Conservation (phyloP, 2,329 filamentous ascomycete genomes). For the Hymenoscyphus infarciens region DNA sequence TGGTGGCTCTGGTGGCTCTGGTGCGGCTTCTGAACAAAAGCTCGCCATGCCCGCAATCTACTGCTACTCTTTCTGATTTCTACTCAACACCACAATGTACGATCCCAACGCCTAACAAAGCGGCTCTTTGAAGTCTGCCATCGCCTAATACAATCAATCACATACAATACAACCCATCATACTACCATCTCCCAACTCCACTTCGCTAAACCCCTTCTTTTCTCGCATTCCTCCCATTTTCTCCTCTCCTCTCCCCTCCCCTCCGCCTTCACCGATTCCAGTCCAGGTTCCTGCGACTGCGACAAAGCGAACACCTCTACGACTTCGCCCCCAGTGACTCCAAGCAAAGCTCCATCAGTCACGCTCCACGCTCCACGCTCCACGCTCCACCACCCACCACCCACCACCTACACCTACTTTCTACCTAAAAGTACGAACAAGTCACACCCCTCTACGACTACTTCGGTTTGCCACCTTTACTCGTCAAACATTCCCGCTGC, state of each 20-base stretch:
- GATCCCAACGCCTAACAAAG: conserved; percentile 29
- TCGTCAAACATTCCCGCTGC: conserved; percentile 14
- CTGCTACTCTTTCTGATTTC: conserved; percentile 13
- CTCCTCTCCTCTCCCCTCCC: too few species aligned
- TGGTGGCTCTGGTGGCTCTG: conserved; percentile 9
- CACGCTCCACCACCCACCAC: conserved; percentile 1
- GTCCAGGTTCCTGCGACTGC: conserved; percentile 21
- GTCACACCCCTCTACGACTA: conserved; percentile 11
- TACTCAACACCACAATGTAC: conserved; percentile 30
- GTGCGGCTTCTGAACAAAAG: conserved; percentile 18
- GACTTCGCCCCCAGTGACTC: conserved; percentile 13
- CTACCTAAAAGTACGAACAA: conserved; percentile 18
- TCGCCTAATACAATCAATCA: background rate
- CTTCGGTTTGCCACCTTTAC: conserved; percentile 14
- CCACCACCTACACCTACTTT: conserved; percentile 6
- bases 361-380: background rate
- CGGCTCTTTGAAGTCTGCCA: conserved; percentile 36
- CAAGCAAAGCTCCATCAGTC: conserved; percentile 5
- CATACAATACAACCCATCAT: background rate
- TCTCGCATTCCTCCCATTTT: background rate
- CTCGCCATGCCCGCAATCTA: conserved; percentile 23
- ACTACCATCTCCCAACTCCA: background rate
- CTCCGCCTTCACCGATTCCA: too few species aligned
- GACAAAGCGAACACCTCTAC: conserved; percentile 20
- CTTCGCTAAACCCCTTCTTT: background rate